Base-by-base conservation (phyloP, 805 yeast genomes). In the Schwanniomyces occidentalis region DNA sequence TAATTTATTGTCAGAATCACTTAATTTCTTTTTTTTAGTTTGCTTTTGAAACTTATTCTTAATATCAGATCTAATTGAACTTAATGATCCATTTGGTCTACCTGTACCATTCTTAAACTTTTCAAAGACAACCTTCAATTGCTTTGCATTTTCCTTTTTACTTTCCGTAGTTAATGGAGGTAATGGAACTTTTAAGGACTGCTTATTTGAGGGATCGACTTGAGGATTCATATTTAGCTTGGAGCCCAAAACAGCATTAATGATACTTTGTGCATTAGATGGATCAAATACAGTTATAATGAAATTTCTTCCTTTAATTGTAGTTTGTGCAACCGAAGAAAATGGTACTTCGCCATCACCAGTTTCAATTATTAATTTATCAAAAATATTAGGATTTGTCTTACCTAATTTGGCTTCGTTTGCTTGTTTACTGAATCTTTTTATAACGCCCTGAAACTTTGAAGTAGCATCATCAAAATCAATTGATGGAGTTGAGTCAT, bases 271-370 rank as follows among this genome's bases (percentile, higher is more conserved):
- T 24, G 78, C 72, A 45, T 85, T 74, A 33, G 71, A 72, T 5
- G 95, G 95, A 51, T 91, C 96, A 58, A 83, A 91, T 2, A 89
- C 90, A 0, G 96, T 88, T n/a, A 91, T 76, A 20, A 76, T 61
- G 34, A 87, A 67, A 46, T 78, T 71, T 48, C 85, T 73, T 5
- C 91, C 93, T 46, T 82, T 82, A 34, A 78, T 46, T 0, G 83
- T 64, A 3, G 91, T 82, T 41, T 81, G 82, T 1, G 95, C 95
- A 18, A 87, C 61, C 19, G 79, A 69, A 2, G 78, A 73, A 53
- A 82, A 83, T 2, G 71, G 71, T 2, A 52, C 54, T 6, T 64
- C 56, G 9, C 73, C 67, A 27, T 74, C 71, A 22, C 69, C 72
- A 3, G 75, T 48, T 12, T 66, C 63, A 12, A 91, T 72, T 25